Percentiles rank a stretch among this genome's conserved stretches.
These are phyloP conservation scores for Linnemannia elongata DNA, from an alignment of 192 early-diverging fungal genomes.

Conservation along the genomic window DNA sequence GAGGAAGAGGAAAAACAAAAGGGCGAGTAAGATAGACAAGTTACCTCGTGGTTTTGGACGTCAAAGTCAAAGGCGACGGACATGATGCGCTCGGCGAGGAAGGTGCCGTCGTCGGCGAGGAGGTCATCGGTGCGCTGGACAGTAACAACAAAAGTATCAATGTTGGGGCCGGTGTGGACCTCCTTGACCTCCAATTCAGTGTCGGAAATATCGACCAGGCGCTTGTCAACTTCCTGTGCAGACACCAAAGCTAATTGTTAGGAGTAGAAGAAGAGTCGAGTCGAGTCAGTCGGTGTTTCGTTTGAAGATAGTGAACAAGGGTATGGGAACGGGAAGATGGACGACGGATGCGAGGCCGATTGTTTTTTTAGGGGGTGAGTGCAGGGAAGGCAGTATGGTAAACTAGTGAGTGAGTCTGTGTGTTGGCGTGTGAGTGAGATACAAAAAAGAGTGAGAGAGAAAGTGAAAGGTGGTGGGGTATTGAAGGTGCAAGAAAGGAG, in stretches of 20 bases:
- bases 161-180: constrained; percentile 35
- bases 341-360: background rate
- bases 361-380: background rate
- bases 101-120: constrained; percentile 66
- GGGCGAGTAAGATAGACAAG: background rate
- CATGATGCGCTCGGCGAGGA: constrained; percentile 69
- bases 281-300: background rate
- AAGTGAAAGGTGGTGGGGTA: no score
- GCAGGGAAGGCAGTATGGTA: background rate
- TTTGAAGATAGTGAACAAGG: background rate
- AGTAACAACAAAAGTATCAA: constrained; percentile 67
- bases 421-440: background rate
- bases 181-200: constrained; percentile 54
- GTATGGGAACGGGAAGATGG: background rate
- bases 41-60: constrained; percentile 66
- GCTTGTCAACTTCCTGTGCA: constrained; percentile 52
- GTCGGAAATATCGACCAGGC: constrained; percentile 55
- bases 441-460: no score
- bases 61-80: constrained; percentile 72
- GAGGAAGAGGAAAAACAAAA: background rate
- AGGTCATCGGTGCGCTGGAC: constrained; percentile 71
- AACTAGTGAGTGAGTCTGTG: background rate
- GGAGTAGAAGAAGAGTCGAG: background rate
- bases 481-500: no score
- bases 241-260: constrained; percentile 33